Percentiles rank a stretch among this genome's conserved stretches.
phyloP scores from a whole-genome alignment of 208 protist genomes.

The Acanthamoeba polyphaga region DNA sequence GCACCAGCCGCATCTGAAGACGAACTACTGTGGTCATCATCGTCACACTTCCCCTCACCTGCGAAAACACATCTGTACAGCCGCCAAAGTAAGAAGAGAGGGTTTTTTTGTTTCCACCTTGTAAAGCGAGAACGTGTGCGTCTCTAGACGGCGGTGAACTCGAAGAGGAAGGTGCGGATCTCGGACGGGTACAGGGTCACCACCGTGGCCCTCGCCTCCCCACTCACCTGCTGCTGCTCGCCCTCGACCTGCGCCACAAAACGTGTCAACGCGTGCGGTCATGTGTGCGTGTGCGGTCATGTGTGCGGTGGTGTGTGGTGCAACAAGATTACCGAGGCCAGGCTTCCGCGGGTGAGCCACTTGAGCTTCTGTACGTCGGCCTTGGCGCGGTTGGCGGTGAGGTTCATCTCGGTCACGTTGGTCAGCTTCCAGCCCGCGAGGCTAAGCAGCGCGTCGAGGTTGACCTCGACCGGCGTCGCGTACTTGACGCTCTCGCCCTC shows the following conservation, averaged over 20 bases:
- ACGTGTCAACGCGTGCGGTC: not conserved
- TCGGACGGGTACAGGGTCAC: slow-evolving; percentile 4
- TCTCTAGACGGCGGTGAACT: not conserved
- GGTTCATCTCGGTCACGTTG: not conserved
- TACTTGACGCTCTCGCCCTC: not conserved
- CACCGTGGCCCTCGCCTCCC: not conserved
- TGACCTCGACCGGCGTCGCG: not conserved
- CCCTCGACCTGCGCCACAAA: not conserved
- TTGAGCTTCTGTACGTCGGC: not conserved
- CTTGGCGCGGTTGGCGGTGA: slow-evolving; percentile 1
- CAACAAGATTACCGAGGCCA: not conserved
- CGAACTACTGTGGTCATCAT: too few species aligned
- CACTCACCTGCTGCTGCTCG: not conserved
- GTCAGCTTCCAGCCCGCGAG: not conserved
- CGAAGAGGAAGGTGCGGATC: slow-evolving; percentile 22
- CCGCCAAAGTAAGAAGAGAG: too few species aligned
- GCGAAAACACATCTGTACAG: too few species aligned
- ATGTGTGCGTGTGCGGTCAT: not conserved
- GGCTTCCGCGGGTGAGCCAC: not conserved
- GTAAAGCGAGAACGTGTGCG: too few species aligned
- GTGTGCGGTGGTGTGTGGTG: not conserved
- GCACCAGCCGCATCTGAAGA: too few species aligned
- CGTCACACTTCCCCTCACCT: too few species aligned
- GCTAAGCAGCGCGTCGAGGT: not conserved
- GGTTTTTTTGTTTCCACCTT: too few species aligned